Evolutionary conservation across 805 yeast genomes (phyloP).

Genomic region (Yarrowia hollandica): DNA sequence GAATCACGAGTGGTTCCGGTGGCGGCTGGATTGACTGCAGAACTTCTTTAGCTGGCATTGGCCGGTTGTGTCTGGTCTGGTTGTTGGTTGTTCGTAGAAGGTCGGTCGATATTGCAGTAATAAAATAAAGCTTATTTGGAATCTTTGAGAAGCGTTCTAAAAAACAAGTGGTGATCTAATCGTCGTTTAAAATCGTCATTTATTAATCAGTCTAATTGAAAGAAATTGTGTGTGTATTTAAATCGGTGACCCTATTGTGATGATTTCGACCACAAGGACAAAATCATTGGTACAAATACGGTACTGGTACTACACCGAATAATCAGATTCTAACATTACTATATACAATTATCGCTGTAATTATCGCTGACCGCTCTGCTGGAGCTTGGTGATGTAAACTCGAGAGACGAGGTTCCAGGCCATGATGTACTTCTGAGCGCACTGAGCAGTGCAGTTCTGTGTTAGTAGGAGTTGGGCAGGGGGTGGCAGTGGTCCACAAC

Average conservation of each 20-base stretch:
- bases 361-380: constrained; percentile 42
- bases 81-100: background rate
- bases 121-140: background rate
- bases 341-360: constrained; percentile 27
- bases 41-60: background rate
- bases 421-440: constrained; percentile 84
- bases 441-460: constrained; percentile 62
- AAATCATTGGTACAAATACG: no score
- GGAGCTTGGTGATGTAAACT: constrained; percentile 73
- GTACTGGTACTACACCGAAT: no score
- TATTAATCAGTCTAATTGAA: no score
- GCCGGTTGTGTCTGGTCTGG: background rate
- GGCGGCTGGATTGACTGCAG: constrained; percentile 12
- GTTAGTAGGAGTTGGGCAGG: background rate
- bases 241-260: no score
- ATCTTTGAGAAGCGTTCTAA: no score
- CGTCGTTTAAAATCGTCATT: no score
- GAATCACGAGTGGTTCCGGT: constrained; percentile 20
- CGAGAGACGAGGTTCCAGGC: constrained; percentile 86
- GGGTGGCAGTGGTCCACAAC: background rate
- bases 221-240: no score
- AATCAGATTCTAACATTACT: background rate
- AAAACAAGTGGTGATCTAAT: no score
- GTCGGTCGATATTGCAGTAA: constrained; percentile 1
- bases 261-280: no score